Evolutionary conservation across 2,329 filamentous ascomycete species (phyloP).

Genomic region (Onygenales sp.): DNA sequence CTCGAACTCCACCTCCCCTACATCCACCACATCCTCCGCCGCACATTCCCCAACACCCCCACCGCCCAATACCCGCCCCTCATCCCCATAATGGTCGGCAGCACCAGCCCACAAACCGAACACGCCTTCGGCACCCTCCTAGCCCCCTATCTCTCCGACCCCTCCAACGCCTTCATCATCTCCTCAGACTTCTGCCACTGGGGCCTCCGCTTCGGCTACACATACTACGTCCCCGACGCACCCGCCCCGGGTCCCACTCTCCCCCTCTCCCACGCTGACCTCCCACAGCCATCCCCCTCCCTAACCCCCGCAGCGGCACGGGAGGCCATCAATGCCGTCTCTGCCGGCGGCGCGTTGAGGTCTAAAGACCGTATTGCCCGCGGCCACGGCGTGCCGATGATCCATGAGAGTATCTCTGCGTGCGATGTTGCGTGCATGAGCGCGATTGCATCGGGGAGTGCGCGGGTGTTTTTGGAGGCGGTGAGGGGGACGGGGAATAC

Average conservation of each 20-base stretch:
- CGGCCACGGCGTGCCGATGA: constrained; percentile 36
- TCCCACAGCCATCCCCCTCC: constrained; percentile 29
- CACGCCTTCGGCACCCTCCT: constrained; percentile 60
- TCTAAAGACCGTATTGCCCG: constrained; percentile 25
- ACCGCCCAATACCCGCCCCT: constrained; percentile 58
- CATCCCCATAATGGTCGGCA: constrained; percentile 78
- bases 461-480: constrained; percentile 59
- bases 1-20: constrained; percentile 96
- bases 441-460: constrained; percentile 67
- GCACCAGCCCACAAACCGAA: constrained; percentile 58
- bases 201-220: constrained; percentile 77
- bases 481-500: constrained; percentile 73
- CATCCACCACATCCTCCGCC: constrained; percentile 66
- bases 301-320: constrained; percentile 16
- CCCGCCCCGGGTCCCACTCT: constrained; percentile 26
- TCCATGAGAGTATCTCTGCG: constrained; percentile 74
- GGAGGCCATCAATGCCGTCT: constrained; percentile 20
- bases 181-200: constrained; percentile 98
- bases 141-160: constrained; percentile 66
- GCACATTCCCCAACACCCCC: constrained; percentile 40
- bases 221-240: constrained; percentile 57
- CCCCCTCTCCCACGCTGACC: constrained; percentile 31
- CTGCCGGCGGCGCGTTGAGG: constrained; percentile 18
- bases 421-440: constrained; percentile 78
- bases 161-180: constrained; percentile 69